phyloP scores from a whole-genome alignment of 495 filamentous ascomycete genomes.

The Tetracladium setigerum region DNA sequence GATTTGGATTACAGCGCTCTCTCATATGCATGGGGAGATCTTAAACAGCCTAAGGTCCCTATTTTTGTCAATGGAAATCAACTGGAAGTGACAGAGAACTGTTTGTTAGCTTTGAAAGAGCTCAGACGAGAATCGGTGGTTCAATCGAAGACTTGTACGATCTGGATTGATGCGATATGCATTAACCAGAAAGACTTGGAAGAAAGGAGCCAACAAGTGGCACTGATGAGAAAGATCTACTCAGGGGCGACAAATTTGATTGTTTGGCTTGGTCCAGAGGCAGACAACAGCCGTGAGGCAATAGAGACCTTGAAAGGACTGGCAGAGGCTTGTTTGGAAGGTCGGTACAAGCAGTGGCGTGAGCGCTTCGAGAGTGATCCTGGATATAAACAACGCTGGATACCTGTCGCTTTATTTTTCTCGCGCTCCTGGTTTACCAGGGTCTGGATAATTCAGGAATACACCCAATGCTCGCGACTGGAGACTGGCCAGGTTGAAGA shows the following conservation, averaged over 20 bases:
- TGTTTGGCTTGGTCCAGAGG: conserved; percentile 11
- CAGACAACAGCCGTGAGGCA: conserved; percentile 14
- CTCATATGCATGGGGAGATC: conserved; percentile 24
- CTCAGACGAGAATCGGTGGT: too few species aligned
- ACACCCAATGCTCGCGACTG: neutral
- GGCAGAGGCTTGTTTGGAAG: too few species aligned
- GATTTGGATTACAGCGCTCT: conserved; percentile 12
- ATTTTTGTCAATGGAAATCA: too few species aligned
- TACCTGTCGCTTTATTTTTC: neutral
- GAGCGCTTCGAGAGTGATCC: too few species aligned
- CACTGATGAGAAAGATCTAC: conserved; percentile 11
- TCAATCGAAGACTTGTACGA: neutral
- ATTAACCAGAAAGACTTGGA: conserved; percentile 15
- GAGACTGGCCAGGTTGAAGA: too few species aligned
- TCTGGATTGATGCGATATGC: conserved; percentile 17
- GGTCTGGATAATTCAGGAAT: conserved; percentile 18
- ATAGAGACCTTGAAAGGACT: conserved; percentile 12
- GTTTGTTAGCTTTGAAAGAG: too few species aligned
- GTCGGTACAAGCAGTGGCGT: too few species aligned
- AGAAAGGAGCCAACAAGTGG: conserved; percentile 14
- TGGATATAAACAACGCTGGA: neutral
- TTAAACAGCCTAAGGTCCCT: too few species aligned
- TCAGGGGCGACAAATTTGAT: conserved; percentile 5
- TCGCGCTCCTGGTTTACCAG: conserved; percentile 11
- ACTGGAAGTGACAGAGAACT: too few species aligned